Evolutionary conservation across 202 grass and related monocot genomes (phyloP).

Genomic region (Cymbopogon flexuosus): DNA sequence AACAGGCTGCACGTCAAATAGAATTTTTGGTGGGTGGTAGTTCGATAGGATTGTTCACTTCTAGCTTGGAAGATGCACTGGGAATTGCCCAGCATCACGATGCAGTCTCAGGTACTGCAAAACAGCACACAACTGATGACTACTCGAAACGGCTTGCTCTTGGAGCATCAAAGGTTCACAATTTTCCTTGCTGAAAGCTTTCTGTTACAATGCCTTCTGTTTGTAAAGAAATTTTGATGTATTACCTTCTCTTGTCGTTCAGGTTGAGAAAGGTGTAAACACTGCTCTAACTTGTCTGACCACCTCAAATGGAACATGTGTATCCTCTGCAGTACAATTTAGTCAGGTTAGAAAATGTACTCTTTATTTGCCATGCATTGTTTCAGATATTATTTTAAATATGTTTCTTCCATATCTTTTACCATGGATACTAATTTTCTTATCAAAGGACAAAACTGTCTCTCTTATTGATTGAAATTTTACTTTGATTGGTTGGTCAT

Average conservation of each 20-base stretch:
- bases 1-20: constrained; percentile 74
- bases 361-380: neutral
- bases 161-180: constrained; percentile 57
- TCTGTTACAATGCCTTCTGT: neutral
- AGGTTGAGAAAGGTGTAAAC: constrained; percentile 67
- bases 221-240: neutral
- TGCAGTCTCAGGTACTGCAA: constrained; percentile 75
- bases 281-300: constrained; percentile 56
- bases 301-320: constrained; percentile 42
- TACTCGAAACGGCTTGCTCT: constrained; percentile 80
- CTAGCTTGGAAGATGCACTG: constrained; percentile 76
- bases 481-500: neutral
- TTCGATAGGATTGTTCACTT: constrained; percentile 50
- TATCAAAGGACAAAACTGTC: neutral
- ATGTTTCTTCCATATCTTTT: neutral
- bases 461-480: neutral
- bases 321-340: constrained; percentile 45
- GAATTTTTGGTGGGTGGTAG: constrained; percentile 52
- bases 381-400: neutral
- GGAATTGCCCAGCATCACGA: constrained; percentile 91
- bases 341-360: constrained; percentile 48
- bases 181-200: neutral
- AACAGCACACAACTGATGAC: constrained; percentile 83
- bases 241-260: constrained; percentile 17
- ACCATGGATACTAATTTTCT: neutral